These are phyloP conservation scores for Penicillium freii DNA, from an alignment of 2,329 filamentous ascomycete genomes.

Conservation along the genomic window DNA sequence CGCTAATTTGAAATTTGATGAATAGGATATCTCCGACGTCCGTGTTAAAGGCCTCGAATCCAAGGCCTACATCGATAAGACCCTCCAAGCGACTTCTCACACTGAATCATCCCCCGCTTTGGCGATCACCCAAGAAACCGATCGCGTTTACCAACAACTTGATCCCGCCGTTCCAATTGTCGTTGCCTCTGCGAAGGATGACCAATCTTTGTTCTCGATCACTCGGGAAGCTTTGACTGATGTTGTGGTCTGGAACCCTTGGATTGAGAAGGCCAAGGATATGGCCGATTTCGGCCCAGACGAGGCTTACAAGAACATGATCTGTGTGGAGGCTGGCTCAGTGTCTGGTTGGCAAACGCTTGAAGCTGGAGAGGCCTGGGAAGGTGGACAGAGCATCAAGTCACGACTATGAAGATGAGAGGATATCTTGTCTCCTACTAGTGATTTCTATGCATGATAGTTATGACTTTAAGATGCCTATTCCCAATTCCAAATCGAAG, in stretches of 20 bases:
- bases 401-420: conserved; percentile 29
- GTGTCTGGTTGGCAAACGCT: conserved; percentile 80
- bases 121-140: conserved; percentile 73
- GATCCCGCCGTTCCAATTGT: conserved; percentile 49
- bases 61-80: conserved; percentile 80
- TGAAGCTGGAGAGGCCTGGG: conserved; percentile 72
- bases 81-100: conserved; percentile 61
- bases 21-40: conserved; percentile 73
- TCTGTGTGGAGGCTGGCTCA: conserved; percentile 88
- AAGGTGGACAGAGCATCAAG: conserved; percentile 61
- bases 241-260: conserved; percentile 96
- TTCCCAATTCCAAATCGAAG: background rate
- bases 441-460: conserved; percentile 6
- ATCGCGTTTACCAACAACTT: conserved; percentile 76
- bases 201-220: conserved; percentile 66
- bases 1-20: conserved; percentile 12
- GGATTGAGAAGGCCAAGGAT: conserved; percentile 75
- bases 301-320: conserved; percentile 87
- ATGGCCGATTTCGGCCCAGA: conserved; percentile 88
- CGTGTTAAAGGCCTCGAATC: conserved; percentile 72
- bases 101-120: conserved; percentile 66
- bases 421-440: background rate
- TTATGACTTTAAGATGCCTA: conserved; percentile 14
- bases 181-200: conserved; percentile 47
- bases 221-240: conserved; percentile 82